These are phyloP conservation scores for Exophiala spinifera DNA, from an alignment of 2,329 filamentous ascomycete genomes.

Conservation along the genomic window DNA sequence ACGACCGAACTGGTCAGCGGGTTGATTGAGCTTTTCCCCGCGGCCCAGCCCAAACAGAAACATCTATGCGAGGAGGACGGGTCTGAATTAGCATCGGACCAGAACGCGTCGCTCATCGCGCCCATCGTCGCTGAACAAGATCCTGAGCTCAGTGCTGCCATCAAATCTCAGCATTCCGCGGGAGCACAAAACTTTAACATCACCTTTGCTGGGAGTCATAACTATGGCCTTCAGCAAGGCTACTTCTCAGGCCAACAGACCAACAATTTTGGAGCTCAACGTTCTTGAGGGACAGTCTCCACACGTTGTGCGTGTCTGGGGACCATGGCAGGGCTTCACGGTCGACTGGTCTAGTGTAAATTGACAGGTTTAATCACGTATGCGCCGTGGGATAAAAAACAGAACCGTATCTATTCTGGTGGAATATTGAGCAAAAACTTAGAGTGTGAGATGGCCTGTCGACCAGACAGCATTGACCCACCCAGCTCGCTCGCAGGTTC, in stretches of 20 bases:
- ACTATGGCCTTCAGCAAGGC: constrained; percentile 34
- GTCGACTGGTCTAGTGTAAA: too few species aligned
- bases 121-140: constrained; percentile 4
- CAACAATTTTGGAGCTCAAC: constrained; percentile 5
- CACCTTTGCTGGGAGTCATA: constrained; percentile 28
- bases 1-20: constrained; percentile 31
- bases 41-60: constrained; percentile 23
- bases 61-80: constrained; percentile 29
- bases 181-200: constrained; percentile 12
- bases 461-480: too few species aligned
- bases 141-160: constrained; percentile 3
- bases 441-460: too few species aligned
- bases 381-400: too few species aligned
- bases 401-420: too few species aligned
- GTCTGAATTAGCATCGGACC: constrained; percentile 7
- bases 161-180: constrained; percentile 21
- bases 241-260: constrained; percentile 37
- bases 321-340: too few species aligned
- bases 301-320: too few species aligned
- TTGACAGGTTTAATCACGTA: too few species aligned
- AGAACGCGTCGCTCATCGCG: constrained; percentile 2
- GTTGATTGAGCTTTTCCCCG: constrained; percentile 33
- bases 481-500: too few species aligned
- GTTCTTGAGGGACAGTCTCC: too few species aligned
- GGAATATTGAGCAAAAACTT: too few species aligned